Conservation (phyloP, 805 yeast genomes). For the Pichia nakasei region DNA sequence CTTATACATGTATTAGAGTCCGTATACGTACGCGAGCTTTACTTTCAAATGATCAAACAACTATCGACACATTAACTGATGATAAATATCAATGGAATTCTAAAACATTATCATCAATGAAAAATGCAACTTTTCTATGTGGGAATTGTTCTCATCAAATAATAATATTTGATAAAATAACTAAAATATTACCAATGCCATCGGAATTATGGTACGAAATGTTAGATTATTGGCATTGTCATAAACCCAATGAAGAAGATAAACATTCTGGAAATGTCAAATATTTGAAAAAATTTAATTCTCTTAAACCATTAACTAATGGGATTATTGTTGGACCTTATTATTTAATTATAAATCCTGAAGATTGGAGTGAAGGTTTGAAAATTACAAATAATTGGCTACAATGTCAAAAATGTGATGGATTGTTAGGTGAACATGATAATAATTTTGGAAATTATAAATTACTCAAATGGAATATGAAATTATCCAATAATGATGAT, state of each 20-base stretch:
- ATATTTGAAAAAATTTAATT: conserved; percentile 28
- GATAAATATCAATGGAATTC: conserved; percentile 22
- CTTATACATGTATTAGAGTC: too few species aligned
- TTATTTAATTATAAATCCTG: conserved; percentile 37
- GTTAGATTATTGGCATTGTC: conserved; percentile 98
- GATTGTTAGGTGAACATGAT: conserved; percentile 33
- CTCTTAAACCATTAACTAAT: conserved; percentile 34
- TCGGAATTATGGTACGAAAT: conserved; percentile 90
- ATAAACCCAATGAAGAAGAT: conserved; percentile 43
- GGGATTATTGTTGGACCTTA: conserved; percentile 47
- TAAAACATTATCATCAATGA: conserved; percentile 1
- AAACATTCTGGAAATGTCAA: conserved; percentile 5
- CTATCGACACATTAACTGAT: too few species aligned
- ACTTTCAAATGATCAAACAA: too few species aligned
- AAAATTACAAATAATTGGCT: conserved; percentile 12
- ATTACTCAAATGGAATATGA: conserved; percentile 51
- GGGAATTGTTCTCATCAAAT: conserved; percentile 10
- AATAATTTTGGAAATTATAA: conserved; percentile 25
- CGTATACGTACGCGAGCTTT: too few species aligned
- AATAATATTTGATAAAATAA: conserved; percentile 26
- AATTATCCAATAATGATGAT: conserved; percentile 1
- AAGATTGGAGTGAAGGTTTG: conserved; percentile 11
- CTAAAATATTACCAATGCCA: conserved; percentile 58
- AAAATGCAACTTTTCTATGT: conserved; percentile 10
- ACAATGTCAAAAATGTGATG: conserved; percentile 22